Base-by-base conservation (phyloP, 495 filamentous ascomycete genomes). In the Astrothelium subdiscretum region DNA sequence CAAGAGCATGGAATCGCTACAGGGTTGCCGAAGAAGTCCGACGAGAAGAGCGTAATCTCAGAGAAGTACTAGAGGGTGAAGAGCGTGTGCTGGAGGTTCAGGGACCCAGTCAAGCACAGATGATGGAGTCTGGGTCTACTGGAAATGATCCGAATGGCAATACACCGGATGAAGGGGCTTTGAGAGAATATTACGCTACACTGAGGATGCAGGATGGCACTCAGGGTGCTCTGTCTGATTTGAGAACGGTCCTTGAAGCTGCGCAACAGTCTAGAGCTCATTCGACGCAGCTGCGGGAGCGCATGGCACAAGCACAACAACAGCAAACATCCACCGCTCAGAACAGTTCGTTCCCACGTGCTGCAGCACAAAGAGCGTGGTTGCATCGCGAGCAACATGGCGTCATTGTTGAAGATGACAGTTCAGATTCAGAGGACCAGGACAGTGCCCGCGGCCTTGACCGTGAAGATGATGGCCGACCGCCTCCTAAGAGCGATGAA, bases 401-500 rank as follows among this genome's bases (percentile, higher is more conserved):
- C 8, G 15, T 38, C 8, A 6, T 38, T 38, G 8, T 15, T 15
- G 15, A 8, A 6, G 8, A 6, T 6, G 35, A 15, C 35, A 60
- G 59, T 18, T 43, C 57, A 12, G 65, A 64, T 10, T 31, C 54
- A 6, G 61, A 63, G 10, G 62, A 65, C 22, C 54, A 60, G 10
- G 63, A 61, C 15, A 61, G 48, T 18, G 43, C 18, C 3, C 26
- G 27, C 15, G 65, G 68, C n/a, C 63, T 67, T 8, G 68, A 67
- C 44, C 62, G 61, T 57, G 66, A 69, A n/a, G 71, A 74, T 29
- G 65, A 71, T 3, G 71, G 63, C n/a, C 67, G 79, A 10, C 82
- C 82, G 0, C 68, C 72, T 20, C 77, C 81, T 2, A 72, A 78
- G 61, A 75, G 74, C 32, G 71, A 77, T 2, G 76, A 75, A 2